phyloP scores from a whole-genome alignment of 2,329 filamentous ascomycete species.

The Colletotrichum sp. region DNA sequence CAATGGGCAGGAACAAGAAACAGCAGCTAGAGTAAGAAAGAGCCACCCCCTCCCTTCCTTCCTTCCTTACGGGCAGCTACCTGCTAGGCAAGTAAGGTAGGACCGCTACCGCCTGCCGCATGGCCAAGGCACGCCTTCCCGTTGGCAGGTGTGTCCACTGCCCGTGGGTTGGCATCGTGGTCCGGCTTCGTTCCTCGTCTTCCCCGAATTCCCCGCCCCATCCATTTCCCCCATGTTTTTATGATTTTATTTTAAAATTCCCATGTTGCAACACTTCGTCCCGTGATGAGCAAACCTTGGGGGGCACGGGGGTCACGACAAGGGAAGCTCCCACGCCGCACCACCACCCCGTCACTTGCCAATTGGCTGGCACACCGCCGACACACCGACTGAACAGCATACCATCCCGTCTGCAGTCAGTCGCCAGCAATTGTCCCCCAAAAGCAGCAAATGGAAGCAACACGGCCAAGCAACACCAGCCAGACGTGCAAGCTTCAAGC shows the following conservation, averaged over 20 bases:
- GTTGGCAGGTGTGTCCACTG: neutral
- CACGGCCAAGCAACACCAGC: neutral
- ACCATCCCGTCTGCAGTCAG: neutral
- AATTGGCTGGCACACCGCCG: neutral
- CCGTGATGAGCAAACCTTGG: neutral
- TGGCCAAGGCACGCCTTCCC: neutral
- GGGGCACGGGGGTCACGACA: slow-evolving; percentile 3
- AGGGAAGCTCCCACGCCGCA: neutral
- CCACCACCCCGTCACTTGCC: neutral
- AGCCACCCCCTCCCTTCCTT: neutral
- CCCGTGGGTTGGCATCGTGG: slow-evolving; percentile 5
- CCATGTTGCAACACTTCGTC: slow-evolving; percentile 15
- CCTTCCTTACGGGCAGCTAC: neutral
- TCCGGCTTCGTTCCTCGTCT: slow-evolving; percentile 8
- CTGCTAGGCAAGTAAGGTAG: neutral
- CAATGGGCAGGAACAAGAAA: neutral
- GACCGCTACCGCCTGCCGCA: neutral
- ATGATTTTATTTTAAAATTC: neutral
- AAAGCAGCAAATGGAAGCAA: neutral
- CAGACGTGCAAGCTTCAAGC: neutral
- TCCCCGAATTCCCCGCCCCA: slow-evolving; percentile 7
- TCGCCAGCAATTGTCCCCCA: neutral
- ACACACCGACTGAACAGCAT: neutral
- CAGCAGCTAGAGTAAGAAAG: neutral
- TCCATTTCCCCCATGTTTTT: slow-evolving; percentile 7